These are phyloP conservation scores for Serendipita indica DNA, from an alignment of 768 basidiomycete genomes.

Conservation along the genomic window DNA sequence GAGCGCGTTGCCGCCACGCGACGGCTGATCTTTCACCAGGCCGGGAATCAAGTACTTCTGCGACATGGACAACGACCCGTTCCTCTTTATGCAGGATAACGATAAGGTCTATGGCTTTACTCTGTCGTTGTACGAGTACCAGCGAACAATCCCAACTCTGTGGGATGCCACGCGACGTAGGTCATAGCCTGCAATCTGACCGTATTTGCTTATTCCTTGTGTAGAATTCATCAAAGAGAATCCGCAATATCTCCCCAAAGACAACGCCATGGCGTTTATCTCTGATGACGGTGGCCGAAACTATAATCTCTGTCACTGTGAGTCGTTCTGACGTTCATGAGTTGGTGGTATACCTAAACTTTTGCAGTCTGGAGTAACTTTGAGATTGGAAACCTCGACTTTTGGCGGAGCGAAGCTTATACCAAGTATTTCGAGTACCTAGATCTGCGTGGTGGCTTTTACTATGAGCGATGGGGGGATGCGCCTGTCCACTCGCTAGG, in stretches of 20 bases:
- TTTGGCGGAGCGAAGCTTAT: conserved; percentile 77
- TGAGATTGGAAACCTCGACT: conserved; percentile 71
- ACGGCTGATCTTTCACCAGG: conserved; percentile 24
- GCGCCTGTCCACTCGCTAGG: conserved; percentile 81
- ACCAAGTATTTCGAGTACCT: conserved; percentile 69
- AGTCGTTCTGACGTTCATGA: conserved; percentile 11
- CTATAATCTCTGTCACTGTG: conserved; percentile 68
- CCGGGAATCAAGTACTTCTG: conserved; percentile 73
- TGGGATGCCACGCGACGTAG: conserved; percentile 62
- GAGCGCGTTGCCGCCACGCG: background rate
- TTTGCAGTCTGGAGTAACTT: conserved; percentile 83
- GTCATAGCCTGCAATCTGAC: background rate
- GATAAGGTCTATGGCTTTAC: conserved; percentile 82
- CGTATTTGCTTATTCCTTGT: background rate
- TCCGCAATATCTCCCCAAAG: conserved; percentile 41
- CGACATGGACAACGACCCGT: conserved; percentile 63
- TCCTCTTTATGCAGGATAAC: conserved; percentile 62
- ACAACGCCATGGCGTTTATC: conserved; percentile 61
- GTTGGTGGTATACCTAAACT: background rate
- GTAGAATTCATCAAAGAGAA: conserved; percentile 53
- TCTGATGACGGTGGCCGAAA: conserved; percentile 57
- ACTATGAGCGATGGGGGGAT: conserved; percentile 94
- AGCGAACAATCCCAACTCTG: conserved; percentile 63
- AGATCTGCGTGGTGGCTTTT: conserved; percentile 71
- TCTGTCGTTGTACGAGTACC: conserved; percentile 62